Conservation (phyloP, 495 filamentous ascomycete species). For the Xylona heveae region DNA sequence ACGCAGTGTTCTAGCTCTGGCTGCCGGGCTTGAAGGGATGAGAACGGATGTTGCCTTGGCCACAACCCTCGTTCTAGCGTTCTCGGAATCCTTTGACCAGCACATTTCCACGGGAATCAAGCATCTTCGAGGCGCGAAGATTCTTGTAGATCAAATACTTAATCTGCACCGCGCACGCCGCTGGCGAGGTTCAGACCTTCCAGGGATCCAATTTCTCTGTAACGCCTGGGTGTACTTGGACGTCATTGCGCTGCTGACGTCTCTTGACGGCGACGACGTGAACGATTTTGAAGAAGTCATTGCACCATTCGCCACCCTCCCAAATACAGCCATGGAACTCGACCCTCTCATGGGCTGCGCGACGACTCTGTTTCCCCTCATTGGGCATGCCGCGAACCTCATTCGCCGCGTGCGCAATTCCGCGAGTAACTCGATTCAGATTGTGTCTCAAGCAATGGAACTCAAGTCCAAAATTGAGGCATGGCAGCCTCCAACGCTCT, state of each 20-base stretch:
- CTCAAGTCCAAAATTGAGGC: constrained; percentile 39
- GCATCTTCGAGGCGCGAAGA: constrained; percentile 49
- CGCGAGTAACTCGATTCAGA: constrained; percentile 32
- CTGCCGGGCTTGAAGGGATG: constrained; percentile 37
- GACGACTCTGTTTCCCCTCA: constrained; percentile 48
- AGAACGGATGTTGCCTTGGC: constrained; percentile 44
- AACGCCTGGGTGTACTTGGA: constrained; percentile 73
- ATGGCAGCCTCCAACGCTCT: constrained; percentile 35
- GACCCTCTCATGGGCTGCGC: constrained; percentile 65
- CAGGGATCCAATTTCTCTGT: constrained; percentile 45
- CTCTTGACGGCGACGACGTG: constrained; percentile 34
- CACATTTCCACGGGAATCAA: constrained; percentile 55
- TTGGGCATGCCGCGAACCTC: constrained; percentile 46
- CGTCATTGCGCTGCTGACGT: constrained; percentile 55
- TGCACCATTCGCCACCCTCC: constrained; percentile 17
- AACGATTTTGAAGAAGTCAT: constrained; percentile 28
- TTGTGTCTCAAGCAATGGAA: constrained; percentile 43
- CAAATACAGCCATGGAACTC: constrained; percentile 31
- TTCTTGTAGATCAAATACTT: constrained; percentile 24
- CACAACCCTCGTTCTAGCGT: constrained; percentile 52
- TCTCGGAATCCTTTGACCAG: constrained; percentile 61
- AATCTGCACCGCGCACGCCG: constrained; percentile 14
- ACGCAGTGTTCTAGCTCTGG: constrained; percentile 36
- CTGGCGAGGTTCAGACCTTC: constrained; percentile 21
- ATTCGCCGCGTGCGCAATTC: constrained; percentile 39